Evolutionary conservation across 2,329 filamentous ascomycete species (phyloP), one percentile per base, ranked within the genome.

Genomic region (Saccharata proteae): DNA sequence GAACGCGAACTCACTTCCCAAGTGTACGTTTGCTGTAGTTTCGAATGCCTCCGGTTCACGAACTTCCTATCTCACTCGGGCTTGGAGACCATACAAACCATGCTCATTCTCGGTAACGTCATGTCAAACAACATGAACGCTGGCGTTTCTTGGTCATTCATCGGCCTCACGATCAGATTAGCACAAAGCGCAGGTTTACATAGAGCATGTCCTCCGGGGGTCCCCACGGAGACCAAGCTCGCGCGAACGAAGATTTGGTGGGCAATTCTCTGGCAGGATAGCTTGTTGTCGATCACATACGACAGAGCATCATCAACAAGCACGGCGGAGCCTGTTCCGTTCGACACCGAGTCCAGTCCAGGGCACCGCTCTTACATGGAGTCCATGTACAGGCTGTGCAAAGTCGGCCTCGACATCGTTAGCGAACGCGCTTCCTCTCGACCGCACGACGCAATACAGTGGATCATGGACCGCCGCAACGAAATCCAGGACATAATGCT

Each of bases 241-340:
- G 40, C 44, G 8, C 44, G 57, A 16, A 57, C 50, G 35, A 61
- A 59, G 37, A 50, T 58, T 7, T 61, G 58, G 58, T 77, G 72
- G 72, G 69, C 69, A 2, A 62, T 76, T 40, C 61, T 74, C 18
- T 77, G 72, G 72, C 72, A 76, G 45, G 72, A 77, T 42, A 74
- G 69, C 34, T 58, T 76, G 27, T 63, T 77, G 15, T 75, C 71
- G 6, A 65, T 77, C 18, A 75, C 71, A 3, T 77, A 75, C 43
- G 72, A 77, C 42, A 56, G 72, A 21, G 64, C 63, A 2, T 69
- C 69, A 2, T 68, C 66, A 10, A 67, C 68, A 5, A 65, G 69
- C 26, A 67, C 68, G 6, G 57, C 65, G 16, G 61, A 69, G 45
- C 54, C 59, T 11, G 48, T 54, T 32, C 54, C 54, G 10, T 38